A percentile compares a stretch with the other conserved stretches of the same genome.
These are phyloP conservation scores for Cryptosporidium bovis DNA, from an alignment of 169 alveolate genomes.

Conservation along the genomic window DNA sequence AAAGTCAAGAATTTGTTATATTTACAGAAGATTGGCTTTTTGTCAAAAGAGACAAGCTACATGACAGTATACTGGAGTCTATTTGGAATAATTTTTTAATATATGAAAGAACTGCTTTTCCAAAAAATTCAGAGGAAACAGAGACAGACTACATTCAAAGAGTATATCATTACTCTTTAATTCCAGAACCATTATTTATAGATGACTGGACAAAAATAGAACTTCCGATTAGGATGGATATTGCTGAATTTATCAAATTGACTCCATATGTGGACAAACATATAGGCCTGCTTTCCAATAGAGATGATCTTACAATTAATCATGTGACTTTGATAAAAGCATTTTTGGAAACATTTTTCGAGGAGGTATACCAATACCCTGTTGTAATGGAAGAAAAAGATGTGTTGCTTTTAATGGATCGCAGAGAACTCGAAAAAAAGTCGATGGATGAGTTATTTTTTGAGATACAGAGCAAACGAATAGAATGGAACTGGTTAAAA, in stretches of 20 bases:
- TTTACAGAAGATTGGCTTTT: conserved; percentile 25
- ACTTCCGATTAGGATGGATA: conserved; percentile 44
- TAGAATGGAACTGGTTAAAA: conserved; percentile 40
- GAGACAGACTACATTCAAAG: conserved; percentile 32
- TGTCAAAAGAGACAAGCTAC: conserved; percentile 1
- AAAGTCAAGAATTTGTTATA: neutral
- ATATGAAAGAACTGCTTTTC: conserved; percentile 51
- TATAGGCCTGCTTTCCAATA: conserved; percentile 22
- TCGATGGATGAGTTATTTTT: conserved; percentile 56
- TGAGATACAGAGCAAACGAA: conserved; percentile 2
- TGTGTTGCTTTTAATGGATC: conserved; percentile 38
- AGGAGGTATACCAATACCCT: conserved; percentile 44
- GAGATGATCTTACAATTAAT: conserved; percentile 26
- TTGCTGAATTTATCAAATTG: conserved; percentile 34
- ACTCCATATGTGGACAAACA: conserved; percentile 13
- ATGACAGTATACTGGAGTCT: conserved; percentile 19
- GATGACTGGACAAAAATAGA: conserved; percentile 56
- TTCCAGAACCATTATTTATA: conserved; percentile 54
- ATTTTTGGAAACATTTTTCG: conserved; percentile 59
- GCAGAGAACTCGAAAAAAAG: conserved; percentile 24
- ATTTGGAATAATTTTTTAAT: conserved; percentile 50
- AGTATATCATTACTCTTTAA: conserved; percentile 17
- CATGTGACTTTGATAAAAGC: conserved; percentile 21
- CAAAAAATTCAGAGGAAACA: conserved; percentile 45
- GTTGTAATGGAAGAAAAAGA: conserved; percentile 26